phyloP scores from a whole-genome alignment of 208 protist genomes.

The Trypanosoma rangeli region DNA sequence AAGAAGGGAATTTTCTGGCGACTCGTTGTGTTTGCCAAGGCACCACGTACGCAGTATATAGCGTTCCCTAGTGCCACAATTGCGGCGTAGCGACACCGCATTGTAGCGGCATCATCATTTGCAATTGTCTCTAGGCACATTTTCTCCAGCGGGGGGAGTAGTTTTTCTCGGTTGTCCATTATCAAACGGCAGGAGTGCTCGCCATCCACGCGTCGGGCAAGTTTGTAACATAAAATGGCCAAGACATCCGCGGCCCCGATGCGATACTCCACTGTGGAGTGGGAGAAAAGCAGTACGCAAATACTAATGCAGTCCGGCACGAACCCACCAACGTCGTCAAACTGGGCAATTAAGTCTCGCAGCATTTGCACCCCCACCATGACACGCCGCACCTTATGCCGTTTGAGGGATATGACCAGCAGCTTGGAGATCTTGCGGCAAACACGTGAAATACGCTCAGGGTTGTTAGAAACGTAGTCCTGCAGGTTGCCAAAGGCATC shows the following conservation, averaged over 20 bases:
- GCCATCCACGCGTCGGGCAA: slow-evolving; percentile 42
- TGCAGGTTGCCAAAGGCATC: slow-evolving; percentile 70
- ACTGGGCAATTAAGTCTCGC: slow-evolving; percentile 56
- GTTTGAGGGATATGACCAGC: slow-evolving; percentile 35
- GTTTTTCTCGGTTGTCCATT: slow-evolving; percentile 48
- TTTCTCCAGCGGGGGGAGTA: slow-evolving; percentile 61
- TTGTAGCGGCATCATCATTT: slow-evolving; percentile 24
- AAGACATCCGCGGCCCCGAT: slow-evolving; percentile 72
- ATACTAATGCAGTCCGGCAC: slow-evolving; percentile 74
- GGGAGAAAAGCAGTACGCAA: slow-evolving; percentile 45
- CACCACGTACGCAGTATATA: slow-evolving; percentile 48
- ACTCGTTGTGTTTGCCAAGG: slow-evolving; percentile 35
- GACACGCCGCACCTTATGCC: slow-evolving; percentile 44
- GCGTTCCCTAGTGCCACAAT: slow-evolving; percentile 58
- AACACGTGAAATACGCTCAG: slow-evolving; percentile 79
- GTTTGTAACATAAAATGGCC: slow-evolving; percentile 54
- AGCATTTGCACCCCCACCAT: slow-evolving; percentile 70
- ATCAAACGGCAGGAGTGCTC: slow-evolving; percentile 62
- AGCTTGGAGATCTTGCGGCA: slow-evolving; percentile 84
- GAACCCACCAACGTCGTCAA: slow-evolving; percentile 57
- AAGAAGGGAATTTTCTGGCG: slow-evolving; percentile 51
- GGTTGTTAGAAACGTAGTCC: slow-evolving; percentile 75
- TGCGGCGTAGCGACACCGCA: slow-evolving; percentile 57
- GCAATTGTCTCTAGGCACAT: slow-evolving; percentile 45
- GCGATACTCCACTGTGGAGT: slow-evolving; percentile 37